Evolutionary conservation across 768 basidiomycete genomes (phyloP).

Genomic region (Lentinus brumalis): DNA sequence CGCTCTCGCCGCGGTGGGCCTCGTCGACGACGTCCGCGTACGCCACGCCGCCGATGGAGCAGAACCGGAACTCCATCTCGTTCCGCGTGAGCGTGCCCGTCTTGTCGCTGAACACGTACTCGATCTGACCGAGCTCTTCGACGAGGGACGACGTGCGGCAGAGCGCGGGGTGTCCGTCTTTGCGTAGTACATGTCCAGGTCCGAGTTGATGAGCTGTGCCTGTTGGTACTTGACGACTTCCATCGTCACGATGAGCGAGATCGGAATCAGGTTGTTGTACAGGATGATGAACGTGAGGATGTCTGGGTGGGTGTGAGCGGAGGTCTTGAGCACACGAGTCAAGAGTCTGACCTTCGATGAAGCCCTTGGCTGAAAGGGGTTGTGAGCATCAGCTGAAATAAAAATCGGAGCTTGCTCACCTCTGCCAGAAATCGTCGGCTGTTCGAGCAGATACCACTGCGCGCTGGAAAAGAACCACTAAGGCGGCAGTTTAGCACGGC

Average conservation of each 20-base stretch:
- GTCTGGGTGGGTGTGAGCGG: conserved; percentile 48
- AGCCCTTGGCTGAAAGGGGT: conserved; percentile 58
- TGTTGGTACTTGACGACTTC: conserved; percentile 99
- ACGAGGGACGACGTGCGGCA: conserved; percentile 98
- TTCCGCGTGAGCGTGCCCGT: conserved; percentile 95
- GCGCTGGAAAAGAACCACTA: conserved; percentile 85
- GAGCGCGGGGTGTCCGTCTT: conserved; percentile 92
- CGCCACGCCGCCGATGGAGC: conserved; percentile 82
- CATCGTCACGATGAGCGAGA: conserved; percentile 99
- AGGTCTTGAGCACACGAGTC: background rate
- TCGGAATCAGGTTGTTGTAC: conserved; percentile 99
- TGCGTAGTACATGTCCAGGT: conserved; percentile 98
- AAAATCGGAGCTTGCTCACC: conserved; percentile 43
- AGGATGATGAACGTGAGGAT: conserved; percentile 98
- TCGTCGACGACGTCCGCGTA: conserved; percentile 95
- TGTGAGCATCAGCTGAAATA: conserved; percentile 7
- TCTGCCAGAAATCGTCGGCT: conserved; percentile 58
- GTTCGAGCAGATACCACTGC: conserved; percentile 89
- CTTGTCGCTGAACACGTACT: conserved; percentile 95
- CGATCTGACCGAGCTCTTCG: conserved; percentile 97
- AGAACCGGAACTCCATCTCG: conserved; percentile 97
- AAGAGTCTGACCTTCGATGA: conserved; percentile 71
- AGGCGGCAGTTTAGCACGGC: background rate
- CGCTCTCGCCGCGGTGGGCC: conserved; percentile 63
- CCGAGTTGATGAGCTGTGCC: conserved; percentile 95